Percentiles rank a stretch among this genome's conserved stretches.
Conservation (phyloP, 129 eudicot species). For the Flaveria bidentis region DNA sequence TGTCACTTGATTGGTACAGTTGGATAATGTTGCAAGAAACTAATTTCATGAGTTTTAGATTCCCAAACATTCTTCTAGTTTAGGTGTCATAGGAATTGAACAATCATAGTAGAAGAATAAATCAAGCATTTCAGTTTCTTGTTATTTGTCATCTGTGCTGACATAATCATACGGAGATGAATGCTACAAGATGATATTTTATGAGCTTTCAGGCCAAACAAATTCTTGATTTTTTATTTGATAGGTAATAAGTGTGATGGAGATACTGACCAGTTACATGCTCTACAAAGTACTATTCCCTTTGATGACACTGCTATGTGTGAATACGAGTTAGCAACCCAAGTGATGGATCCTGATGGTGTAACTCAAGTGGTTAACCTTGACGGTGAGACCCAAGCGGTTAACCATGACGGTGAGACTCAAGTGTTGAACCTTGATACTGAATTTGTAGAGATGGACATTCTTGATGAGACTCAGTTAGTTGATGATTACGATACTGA, state of each 20-base stretch:
- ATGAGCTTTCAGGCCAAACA: neutral
- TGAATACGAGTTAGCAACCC: conserved; percentile 66
- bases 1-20: no score
- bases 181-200: no score
- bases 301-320: conserved; percentile 41
- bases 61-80: no score
- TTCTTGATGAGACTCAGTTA: conserved; percentile 48
- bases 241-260: conserved; percentile 39
- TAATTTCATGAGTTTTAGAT: no score
- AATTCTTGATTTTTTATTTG: conserved; percentile 4
- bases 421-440: conserved; percentile 54
- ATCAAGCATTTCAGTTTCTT: no score
- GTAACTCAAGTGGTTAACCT: conserved; percentile 61
- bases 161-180: no score
- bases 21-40: no score
- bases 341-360: conserved; percentile 42
- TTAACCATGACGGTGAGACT: conserved; percentile 58
- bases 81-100: no score
- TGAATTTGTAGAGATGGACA: conserved; percentile 55
- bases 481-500: conserved; percentile 54
- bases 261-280: conserved; percentile 23
- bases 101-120: no score
- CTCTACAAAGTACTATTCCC: conserved; percentile 31
- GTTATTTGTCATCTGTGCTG: no score
- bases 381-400: conserved; percentile 61